A percentile compares a stretch with the other conserved stretches of the same genome.
Conservation (phyloP, 768 basidiomycete genomes). For the Mycena epipterygia region DNA sequence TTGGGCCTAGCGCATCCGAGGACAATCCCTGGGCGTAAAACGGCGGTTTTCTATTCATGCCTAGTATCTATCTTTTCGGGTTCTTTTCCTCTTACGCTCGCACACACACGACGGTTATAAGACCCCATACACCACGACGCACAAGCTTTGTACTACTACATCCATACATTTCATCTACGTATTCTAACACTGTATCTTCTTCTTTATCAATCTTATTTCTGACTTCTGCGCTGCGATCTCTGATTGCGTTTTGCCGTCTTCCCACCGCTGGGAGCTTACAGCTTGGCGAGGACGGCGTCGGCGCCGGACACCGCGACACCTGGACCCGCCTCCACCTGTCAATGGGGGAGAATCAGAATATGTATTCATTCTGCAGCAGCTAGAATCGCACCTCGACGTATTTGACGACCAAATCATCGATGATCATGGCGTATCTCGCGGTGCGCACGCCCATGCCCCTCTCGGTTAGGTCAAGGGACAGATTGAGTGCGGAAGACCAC, state of each 20-base stretch:
- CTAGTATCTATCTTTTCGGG: background rate
- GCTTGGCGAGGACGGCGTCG: slow-evolving; percentile 64
- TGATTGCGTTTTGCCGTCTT: slow-evolving; percentile 25
- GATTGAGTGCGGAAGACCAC: slow-evolving; percentile 70
- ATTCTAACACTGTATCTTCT: background rate
- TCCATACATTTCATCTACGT: background rate
- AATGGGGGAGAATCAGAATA: slow-evolving; percentile 34
- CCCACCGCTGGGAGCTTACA: too few relatives aligned
- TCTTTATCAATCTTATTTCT: background rate
- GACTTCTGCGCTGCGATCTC: slow-evolving; percentile 18
- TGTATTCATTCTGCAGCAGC: background rate
- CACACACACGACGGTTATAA: slow-evolving; percentile 2
- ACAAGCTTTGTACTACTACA: background rate
- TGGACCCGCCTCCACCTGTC: slow-evolving; percentile 62
- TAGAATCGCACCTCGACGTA: slow-evolving; percentile 63
- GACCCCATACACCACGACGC: background rate
- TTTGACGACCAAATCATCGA: slow-evolving; percentile 80
- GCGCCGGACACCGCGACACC: slow-evolving; percentile 71
- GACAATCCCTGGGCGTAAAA: slow-evolving; percentile 73
- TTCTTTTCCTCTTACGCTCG: background rate
- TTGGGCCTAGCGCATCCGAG: slow-evolving; percentile 51
- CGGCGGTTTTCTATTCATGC: slow-evolving; percentile 1
- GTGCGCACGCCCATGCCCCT: slow-evolving; percentile 71
- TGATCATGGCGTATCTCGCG: slow-evolving; percentile 70
- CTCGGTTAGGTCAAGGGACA: slow-evolving; percentile 65